Percentiles rank a stretch among this genome's conserved stretches.
Conservation (phyloP, 179 eudicot species). For the Drosera spatulata region DNA sequence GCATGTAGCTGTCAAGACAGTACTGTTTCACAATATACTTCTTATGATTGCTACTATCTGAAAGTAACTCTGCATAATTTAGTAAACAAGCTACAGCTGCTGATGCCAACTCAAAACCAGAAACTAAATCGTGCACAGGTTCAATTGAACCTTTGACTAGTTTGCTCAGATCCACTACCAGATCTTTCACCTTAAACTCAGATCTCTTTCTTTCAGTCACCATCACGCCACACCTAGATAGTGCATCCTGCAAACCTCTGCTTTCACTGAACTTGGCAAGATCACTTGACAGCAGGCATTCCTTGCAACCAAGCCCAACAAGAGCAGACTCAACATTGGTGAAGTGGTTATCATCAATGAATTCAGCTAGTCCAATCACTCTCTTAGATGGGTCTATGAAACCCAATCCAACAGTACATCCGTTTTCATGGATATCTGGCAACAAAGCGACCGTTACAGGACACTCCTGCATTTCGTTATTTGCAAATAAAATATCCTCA, state of each 20-base stretch:
- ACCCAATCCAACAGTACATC: slow-evolving; percentile 70
- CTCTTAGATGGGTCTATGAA: slow-evolving; percentile 72
- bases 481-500: slow-evolving; percentile 85
- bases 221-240: slow-evolving; percentile 92
- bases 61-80: slow-evolving; percentile 70
- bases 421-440: slow-evolving; percentile 54
- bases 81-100: slow-evolving; percentile 68
- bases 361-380: slow-evolving; percentile 53
- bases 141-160: slow-evolving; percentile 87
- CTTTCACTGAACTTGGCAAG: slow-evolving; percentile 48
- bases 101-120: slow-evolving; percentile 72
- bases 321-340: slow-evolving; percentile 88
- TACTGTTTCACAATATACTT: slow-evolving; percentile 46
- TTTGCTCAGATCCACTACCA: slow-evolving; percentile 84
- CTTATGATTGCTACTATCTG: slow-evolving; percentile 81
- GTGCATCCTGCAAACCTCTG: slow-evolving; percentile 66
- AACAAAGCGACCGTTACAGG: slow-evolving; percentile 70
- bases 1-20: slow-evolving; percentile 70
- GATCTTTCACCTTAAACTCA: slow-evolving; percentile 74
- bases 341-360: slow-evolving; percentile 86
- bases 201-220: slow-evolving; percentile 77
- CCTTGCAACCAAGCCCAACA: slow-evolving; percentile 93
- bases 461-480: slow-evolving; percentile 96
- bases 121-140: slow-evolving; percentile 77
- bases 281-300: slow-evolving; percentile 72